Conservation (phyloP, 768 basidiomycete species). For the Kockovaella imperatae region DNA sequence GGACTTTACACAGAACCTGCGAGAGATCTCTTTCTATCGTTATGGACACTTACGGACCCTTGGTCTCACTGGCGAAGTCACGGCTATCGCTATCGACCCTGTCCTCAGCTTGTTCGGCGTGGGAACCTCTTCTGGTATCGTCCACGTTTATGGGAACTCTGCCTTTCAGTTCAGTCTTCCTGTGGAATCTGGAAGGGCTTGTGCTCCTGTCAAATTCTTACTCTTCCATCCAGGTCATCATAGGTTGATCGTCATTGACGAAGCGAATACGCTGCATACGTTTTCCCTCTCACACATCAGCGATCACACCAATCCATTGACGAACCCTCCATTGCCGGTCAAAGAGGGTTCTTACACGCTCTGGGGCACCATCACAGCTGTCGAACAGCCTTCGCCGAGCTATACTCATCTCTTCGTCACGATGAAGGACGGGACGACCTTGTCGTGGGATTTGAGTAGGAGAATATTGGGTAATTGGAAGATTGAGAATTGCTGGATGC, state of each 20-base stretch:
- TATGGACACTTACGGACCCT: slow-evolving; percentile 41
- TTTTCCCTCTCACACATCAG: slow-evolving; percentile 24
- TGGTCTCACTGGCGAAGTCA: slow-evolving; percentile 42
- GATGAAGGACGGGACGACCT: slow-evolving; percentile 55
- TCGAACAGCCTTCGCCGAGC: slow-evolving; percentile 34
- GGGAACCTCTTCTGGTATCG: slow-evolving; percentile 58
- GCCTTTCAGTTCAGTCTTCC: slow-evolving; percentile 50
- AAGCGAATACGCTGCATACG: slow-evolving; percentile 26
- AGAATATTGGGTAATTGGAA: slow-evolving; percentile 59
- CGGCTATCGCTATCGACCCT: slow-evolving; percentile 45
- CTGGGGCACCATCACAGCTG: slow-evolving; percentile 30
- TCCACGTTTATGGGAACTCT: slow-evolving; percentile 62
- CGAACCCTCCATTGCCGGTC: slow-evolving; percentile 28
- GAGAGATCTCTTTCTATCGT: slow-evolving; percentile 38
- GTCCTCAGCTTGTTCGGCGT: slow-evolving; percentile 44
- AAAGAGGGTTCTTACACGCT: slow-evolving; percentile 28
- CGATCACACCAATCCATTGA: slow-evolving; percentile 26
- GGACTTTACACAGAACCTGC: slow-evolving; percentile 38
- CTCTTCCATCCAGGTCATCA: slow-evolving; percentile 29
- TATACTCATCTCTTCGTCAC: slow-evolving; percentile 51
- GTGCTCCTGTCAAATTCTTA: slow-evolving; percentile 17
- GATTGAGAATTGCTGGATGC: slow-evolving; percentile 67
- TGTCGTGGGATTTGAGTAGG: slow-evolving; percentile 68
- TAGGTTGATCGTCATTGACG: slow-evolving; percentile 27
- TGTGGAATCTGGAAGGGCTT: slow-evolving; percentile 16